Percentiles rank a stretch among this genome's conserved stretches.
phyloP scores from a whole-genome alignment of 2,329 filamentous ascomycete genomes.

The Aphanocladium album region DNA sequence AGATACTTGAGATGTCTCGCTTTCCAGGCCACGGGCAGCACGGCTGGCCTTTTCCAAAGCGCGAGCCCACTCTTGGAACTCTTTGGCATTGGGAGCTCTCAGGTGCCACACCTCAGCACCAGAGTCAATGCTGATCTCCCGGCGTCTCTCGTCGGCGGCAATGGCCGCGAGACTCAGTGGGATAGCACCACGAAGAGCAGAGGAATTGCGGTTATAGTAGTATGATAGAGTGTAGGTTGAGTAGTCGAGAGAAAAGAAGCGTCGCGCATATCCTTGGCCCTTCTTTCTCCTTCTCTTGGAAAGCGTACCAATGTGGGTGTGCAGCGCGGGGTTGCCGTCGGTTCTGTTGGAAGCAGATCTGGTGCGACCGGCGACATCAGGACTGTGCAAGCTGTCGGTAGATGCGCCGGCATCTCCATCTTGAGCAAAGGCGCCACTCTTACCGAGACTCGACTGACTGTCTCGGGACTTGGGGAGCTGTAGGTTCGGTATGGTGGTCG shows the following conservation, averaged over 20 bases:
- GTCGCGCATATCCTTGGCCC: conserved; percentile 85
- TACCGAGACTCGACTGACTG: conserved; percentile 50
- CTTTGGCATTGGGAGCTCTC: conserved; percentile 71
- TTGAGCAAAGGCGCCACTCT: conserved; percentile 40
- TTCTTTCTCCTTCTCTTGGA: conserved; percentile 89
- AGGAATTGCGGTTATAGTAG: conserved; percentile 91
- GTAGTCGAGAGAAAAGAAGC: conserved; percentile 95
- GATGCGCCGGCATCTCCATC: conserved; percentile 48
- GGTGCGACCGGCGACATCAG: conserved; percentile 37
- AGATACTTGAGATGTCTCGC: conserved; percentile 29
- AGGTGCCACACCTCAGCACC: conserved; percentile 97
- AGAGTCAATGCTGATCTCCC: conserved; percentile 94
- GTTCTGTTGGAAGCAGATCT: conserved; percentile 50
- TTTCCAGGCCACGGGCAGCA: conserved; percentile 46
- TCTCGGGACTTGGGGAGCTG: conserved; percentile 33
- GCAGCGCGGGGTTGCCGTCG: conserved; percentile 36
- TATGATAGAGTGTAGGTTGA: conserved; percentile 92
- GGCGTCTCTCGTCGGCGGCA: conserved; percentile 77
- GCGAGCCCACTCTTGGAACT: conserved; percentile 82
- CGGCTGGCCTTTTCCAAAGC: conserved; percentile 80
- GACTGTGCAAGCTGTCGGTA: conserved; percentile 56
- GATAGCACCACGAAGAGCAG: conserved; percentile 85
- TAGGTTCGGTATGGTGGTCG: conserved; percentile 61
- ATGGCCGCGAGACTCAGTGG: conserved; percentile 88
- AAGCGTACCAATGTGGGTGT: conserved; percentile 76